These are phyloP conservation scores for Athelia psychrophila DNA, from an alignment of 1,284 basidiomycete genomes.

Conservation along the genomic window DNA sequence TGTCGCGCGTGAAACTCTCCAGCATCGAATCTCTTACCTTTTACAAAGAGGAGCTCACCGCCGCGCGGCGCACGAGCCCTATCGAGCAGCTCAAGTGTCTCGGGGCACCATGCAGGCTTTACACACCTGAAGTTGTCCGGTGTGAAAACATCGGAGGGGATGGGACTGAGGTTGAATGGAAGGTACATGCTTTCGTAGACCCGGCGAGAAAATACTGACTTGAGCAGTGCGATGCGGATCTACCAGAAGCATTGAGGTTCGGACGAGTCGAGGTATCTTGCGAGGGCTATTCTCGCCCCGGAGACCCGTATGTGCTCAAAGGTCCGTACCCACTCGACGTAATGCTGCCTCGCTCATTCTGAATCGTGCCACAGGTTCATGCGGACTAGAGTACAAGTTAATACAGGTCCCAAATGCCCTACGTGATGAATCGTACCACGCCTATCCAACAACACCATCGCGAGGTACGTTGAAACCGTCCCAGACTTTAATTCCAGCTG, in stretches of 20 bases:
- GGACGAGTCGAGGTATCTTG: constrained; percentile 84
- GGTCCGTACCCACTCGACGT: constrained; percentile 41
- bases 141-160: constrained; percentile 78
- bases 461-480: background rate
- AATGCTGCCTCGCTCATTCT: too few relatives aligned
- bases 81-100: constrained; percentile 79
- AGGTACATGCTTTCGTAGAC: constrained; percentile 42
- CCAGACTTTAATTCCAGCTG: background rate
- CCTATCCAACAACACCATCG: background rate
- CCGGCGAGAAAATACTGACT: constrained; percentile 1
- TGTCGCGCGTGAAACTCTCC: constrained; percentile 56
- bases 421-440: constrained; percentile 26
- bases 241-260: constrained; percentile 78
- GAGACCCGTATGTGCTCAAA: constrained; percentile 83
- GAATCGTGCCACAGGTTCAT: constrained; percentile 76
- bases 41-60: constrained; percentile 67
- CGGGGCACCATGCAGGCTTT: constrained; percentile 75
- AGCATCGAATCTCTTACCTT: constrained; percentile 78
- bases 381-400: constrained; percentile 78
- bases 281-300: constrained; percentile 82
- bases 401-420: constrained; percentile 58
- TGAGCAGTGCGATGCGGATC: constrained; percentile 81
- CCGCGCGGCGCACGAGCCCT: constrained; percentile 61
- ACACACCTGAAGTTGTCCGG: constrained; percentile 83
- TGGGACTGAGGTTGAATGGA: constrained; percentile 83